phyloP scores from a whole-genome alignment of 2,329 filamentous ascomycete genomes.

The Golovinomyces cichoracearum region DNA sequence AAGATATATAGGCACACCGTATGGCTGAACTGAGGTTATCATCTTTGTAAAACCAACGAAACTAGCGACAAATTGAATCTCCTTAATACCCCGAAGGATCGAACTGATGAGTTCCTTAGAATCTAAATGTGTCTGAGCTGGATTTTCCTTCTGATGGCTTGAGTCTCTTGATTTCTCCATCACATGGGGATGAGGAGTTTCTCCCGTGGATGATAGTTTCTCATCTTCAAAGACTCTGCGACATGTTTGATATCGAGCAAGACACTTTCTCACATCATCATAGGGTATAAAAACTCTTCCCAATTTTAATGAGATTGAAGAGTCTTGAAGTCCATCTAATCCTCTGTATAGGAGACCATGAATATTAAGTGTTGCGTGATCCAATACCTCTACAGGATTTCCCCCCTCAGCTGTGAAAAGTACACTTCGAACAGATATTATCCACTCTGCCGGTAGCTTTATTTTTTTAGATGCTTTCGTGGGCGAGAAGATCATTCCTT shows the following conservation, averaged over 20 bases:
- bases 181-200: slow-evolving; percentile 45
- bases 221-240: slow-evolving; percentile 11
- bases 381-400: slow-evolving; percentile 67
- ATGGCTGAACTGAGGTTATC: slow-evolving; percentile 39
- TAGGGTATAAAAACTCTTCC: slow-evolving; percentile 74
- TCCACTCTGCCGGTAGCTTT: slow-evolving; percentile 76
- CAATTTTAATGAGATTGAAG: slow-evolving; percentile 69
- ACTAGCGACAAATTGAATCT: slow-evolving; percentile 85
- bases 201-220: slow-evolving; percentile 21
- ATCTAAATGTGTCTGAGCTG: slow-evolving; percentile 67
- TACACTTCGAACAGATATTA: slow-evolving; percentile 59
- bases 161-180: slow-evolving; percentile 43
- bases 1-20: slow-evolving; percentile 46
- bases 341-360: slow-evolving; percentile 75
- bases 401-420: slow-evolving; percentile 66
- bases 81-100: slow-evolving; percentile 73
- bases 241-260: slow-evolving; percentile 25
- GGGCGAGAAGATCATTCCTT: slow-evolving; percentile 68
- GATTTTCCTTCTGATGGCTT: slow-evolving; percentile 28
- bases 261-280: slow-evolving; percentile 51
- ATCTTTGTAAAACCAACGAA: slow-evolving; percentile 69
- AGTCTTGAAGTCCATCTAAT: slow-evolving; percentile 66
- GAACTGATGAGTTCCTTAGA: slow-evolving; percentile 82
- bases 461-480: slow-evolving; percentile 35
- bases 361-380: slow-evolving; percentile 67